A percentile compares a stretch with the other conserved stretches of the same genome.
Evolutionary conservation across 306 rosid species (phyloP).

Genomic region (Arachis hypogaea): DNA sequence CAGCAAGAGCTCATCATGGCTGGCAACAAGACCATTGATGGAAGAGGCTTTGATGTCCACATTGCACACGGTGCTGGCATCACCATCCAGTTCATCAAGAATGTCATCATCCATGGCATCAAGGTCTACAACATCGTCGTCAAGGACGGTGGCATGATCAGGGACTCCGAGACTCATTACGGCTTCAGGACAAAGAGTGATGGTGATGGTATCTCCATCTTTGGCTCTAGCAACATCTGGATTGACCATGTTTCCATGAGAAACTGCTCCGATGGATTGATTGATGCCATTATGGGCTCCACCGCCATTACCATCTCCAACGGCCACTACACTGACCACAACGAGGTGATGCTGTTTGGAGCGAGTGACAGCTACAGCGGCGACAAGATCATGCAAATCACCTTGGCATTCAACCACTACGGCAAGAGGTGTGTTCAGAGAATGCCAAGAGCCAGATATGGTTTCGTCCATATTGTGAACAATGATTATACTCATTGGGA

Average conservation of each 20-base stretch:
- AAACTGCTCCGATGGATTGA: constrained; percentile 58
- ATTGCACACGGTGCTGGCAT: constrained; percentile 72
- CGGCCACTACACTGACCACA: constrained; percentile 71
- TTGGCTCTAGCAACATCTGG: constrained; percentile 73
- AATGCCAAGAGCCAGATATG: constrained; percentile 77
- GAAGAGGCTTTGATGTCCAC: constrained; percentile 59
- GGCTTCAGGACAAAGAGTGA: constrained; percentile 69
- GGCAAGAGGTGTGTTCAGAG: constrained; percentile 73
- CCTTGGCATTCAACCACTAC: constrained; percentile 82
- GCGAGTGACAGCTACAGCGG: constrained; percentile 46
- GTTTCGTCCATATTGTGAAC: constrained; percentile 74
- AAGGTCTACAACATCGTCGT: constrained; percentile 52
- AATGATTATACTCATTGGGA: constrained; percentile 84
- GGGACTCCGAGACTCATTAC: constrained; percentile 53
- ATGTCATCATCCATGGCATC: constrained; percentile 65
- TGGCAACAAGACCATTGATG: constrained; percentile 75
- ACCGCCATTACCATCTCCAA: constrained; percentile 89
- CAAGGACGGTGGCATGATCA: constrained; percentile 54
- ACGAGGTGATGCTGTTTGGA: constrained; percentile 81
- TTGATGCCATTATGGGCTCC: constrained; percentile 78
- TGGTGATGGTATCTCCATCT: constrained; percentile 86
- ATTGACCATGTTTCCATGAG: constrained; percentile 85
- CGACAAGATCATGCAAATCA: constrained; percentile 73
- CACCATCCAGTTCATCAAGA: constrained; percentile 60
- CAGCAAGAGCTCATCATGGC: constrained; percentile 64